Conservation (phyloP, 1,139 yeast genomes). For the Saccharomyces hybrid region DNA sequence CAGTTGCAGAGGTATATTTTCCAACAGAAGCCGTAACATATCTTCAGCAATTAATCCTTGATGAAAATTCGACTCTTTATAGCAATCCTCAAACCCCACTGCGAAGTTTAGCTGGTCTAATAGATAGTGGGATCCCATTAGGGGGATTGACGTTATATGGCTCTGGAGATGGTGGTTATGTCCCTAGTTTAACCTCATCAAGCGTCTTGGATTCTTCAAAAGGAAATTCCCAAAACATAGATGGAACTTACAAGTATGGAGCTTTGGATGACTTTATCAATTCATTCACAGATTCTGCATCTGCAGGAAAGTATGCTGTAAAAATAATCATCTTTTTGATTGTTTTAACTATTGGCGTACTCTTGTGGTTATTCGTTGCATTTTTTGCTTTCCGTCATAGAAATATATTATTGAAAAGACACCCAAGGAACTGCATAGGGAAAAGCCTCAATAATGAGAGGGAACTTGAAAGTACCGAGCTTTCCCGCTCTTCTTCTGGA, state of each 20-base stretch:
- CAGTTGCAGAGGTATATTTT: constrained; percentile 71
- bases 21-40: constrained; percentile 40
- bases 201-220: not conserved
- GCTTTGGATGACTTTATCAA: not conserved
- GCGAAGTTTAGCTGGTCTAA: constrained; percentile 43
- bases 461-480: not conserved
- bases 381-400: not conserved
- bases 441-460: not conserved
- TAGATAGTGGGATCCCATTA: constrained; percentile 56
- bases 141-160: constrained; percentile 35
- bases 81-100: constrained; percentile 43
- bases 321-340: not conserved
- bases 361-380: not conserved
- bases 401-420: not conserved
- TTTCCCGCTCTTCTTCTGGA: not conserved
- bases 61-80: constrained; percentile 42
- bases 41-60: constrained; percentile 39
- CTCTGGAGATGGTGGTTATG: not conserved
- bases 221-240: not conserved
- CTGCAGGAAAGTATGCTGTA: not conserved
- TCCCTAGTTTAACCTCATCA: not conserved
- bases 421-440: not conserved
- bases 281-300: not conserved
- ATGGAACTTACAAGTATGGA: not conserved
- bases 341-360: not conserved